A percentile compares a stretch with the other conserved stretches of the same genome.
Evolutionary conservation across 805 yeast species (phyloP).

Genomic region (Wickerhamomyces subpelliculosus): DNA sequence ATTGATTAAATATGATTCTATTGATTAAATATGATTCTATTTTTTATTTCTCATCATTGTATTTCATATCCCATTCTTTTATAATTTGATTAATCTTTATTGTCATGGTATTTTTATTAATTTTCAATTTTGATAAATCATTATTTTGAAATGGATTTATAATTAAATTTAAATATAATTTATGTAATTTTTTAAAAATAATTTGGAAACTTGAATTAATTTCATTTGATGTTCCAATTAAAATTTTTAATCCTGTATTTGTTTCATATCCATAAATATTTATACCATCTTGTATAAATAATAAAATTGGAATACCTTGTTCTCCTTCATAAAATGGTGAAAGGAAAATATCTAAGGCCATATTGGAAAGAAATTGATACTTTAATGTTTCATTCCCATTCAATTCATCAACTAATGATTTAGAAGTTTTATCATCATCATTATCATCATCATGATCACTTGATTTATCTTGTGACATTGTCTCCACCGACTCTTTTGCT

Average conservation of each 20-base stretch:
- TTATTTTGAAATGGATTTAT: slow-evolving; percentile 55
- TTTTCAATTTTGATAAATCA: slow-evolving; percentile 10
- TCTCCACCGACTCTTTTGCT: background rate
- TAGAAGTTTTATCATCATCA: background rate
- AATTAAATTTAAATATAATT: slow-evolving; percentile 44
- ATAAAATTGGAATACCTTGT: slow-evolving; percentile 29
- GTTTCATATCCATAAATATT: slow-evolving; percentile 65
- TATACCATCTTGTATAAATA: slow-evolving; percentile 62
- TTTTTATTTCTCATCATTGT: background rate
- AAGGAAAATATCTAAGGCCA: slow-evolving; percentile 65
- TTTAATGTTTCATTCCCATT: slow-evolving; percentile 43
- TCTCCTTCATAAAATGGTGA: slow-evolving; percentile 39
- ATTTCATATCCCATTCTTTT: slow-evolving; percentile 3
- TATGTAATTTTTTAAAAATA: slow-evolving; percentile 39
- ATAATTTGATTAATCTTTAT: slow-evolving; percentile 11
- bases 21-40: too few species aligned
- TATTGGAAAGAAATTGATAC: slow-evolving; percentile 67
- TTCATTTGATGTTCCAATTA: slow-evolving; percentile 43
- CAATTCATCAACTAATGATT: slow-evolving; percentile 3
- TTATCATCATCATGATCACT: too few species aligned
- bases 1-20: background rate
- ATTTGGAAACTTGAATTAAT: slow-evolving; percentile 19
- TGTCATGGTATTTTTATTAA: slow-evolving; percentile 19
- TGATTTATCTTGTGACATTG: too few species aligned
- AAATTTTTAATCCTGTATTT: slow-evolving; percentile 59